Percentiles rank a stretch among this genome's conserved stretches.
phyloP scores from a whole-genome alignment of 1,284 basidiomycete genomes.

The Trametes polyzona region DNA sequence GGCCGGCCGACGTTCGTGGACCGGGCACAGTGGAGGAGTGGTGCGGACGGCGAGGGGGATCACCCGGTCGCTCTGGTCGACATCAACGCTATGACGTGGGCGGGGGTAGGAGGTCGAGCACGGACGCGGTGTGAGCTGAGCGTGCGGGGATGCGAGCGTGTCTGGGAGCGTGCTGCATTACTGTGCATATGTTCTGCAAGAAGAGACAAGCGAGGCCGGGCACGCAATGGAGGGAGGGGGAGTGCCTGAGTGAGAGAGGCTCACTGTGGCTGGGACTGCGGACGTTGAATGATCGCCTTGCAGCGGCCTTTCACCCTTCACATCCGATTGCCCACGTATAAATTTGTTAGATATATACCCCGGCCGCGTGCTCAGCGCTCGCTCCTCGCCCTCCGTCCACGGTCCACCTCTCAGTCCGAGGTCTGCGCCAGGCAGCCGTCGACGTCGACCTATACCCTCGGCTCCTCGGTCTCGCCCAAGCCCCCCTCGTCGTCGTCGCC shows the following conservation, averaged over 20 bases:
- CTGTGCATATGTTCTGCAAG: conserved; percentile 1
- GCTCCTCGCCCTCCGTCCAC: too few relatives aligned
- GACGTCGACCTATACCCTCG: conserved; percentile 31
- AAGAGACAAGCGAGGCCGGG: background rate
- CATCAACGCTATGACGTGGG: conserved; percentile 25
- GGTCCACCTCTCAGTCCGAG: too few relatives aligned
- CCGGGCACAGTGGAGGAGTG: background rate
- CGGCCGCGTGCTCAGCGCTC: conserved; percentile 14
- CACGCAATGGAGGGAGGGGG: background rate
- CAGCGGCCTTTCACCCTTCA: conserved; percentile 30
- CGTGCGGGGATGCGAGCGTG: background rate
- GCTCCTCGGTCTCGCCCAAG: conserved; percentile 14
- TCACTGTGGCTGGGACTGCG: background rate
- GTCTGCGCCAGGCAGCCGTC: conserved; percentile 25
- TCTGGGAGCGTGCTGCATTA: background rate
- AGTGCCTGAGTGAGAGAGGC: background rate
- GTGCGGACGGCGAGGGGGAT: background rate
- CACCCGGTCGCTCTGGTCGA: conserved; percentile 10
- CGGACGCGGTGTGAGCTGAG: background rate
- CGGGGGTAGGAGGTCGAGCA: conserved; percentile 1
- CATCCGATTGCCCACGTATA: conserved; percentile 37
- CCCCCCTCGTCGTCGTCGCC: conserved; percentile 34
- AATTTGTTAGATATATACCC: conserved; percentile 28
- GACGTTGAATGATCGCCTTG: conserved; percentile 17
- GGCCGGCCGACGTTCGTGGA: background rate